These are phyloP conservation scores for Lactarius hengduanensis DNA, from an alignment of 768 basidiomycete genomes.

Conservation along the genomic window DNA sequence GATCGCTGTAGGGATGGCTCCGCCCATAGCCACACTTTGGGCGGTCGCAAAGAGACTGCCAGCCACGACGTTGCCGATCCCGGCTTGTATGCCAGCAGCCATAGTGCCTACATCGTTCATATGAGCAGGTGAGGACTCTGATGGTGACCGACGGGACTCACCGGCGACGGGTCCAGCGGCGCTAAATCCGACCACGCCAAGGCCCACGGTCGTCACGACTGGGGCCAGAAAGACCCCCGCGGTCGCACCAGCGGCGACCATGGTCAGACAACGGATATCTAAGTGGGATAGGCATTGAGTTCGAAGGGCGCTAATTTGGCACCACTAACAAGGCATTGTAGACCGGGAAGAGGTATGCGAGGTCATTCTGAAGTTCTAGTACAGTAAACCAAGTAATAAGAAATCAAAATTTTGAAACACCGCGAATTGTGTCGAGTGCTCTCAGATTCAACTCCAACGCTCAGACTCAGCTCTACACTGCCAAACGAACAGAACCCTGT, in stretches of 20 bases:
- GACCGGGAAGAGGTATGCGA: background rate
- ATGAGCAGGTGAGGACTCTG: too few species aligned
- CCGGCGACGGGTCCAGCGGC: conserved; percentile 17
- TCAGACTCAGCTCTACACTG: too few species aligned
- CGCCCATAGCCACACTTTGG: conserved; percentile 14
- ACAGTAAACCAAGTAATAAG: too few species aligned
- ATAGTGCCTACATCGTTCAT: background rate
- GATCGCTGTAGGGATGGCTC: background rate
- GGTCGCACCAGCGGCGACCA: background rate
- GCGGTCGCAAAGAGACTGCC: background rate
- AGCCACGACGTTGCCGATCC: conserved; percentile 6
- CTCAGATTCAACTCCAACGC: background rate
- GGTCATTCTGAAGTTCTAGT: too few species aligned
- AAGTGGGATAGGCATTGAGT: background rate
- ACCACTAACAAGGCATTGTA: conserved; percentile 1
- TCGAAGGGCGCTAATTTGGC: background rate
- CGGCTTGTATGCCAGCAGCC: conserved; percentile 4
- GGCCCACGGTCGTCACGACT: background rate
- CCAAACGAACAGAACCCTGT: too few species aligned
- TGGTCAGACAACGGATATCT: background rate
- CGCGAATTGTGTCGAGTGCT: background rate
- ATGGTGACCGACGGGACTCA: background rate
- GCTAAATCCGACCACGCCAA: conserved; percentile 10
- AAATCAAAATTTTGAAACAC: background rate
- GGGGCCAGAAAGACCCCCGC: background rate